Conservation (phyloP, 2,329 filamentous ascomycete species). For the Lachnellula suecica region DNA sequence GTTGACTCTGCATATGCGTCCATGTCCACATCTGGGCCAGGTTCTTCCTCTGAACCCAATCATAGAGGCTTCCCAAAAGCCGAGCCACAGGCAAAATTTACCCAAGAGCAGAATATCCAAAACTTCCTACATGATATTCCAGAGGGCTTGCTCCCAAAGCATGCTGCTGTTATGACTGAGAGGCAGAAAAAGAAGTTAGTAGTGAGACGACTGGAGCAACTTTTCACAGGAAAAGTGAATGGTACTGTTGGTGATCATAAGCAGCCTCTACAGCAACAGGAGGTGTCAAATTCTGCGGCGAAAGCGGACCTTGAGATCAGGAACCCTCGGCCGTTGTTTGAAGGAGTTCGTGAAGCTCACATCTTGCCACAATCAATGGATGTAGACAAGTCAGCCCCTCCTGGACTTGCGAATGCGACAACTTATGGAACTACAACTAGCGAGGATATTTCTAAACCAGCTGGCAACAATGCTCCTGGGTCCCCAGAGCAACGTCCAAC, state of each 20-base stretch:
- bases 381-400: constrained; percentile 11
- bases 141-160: constrained; percentile 62
- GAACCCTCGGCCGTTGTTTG: constrained; percentile 19
- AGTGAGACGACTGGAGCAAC: constrained; percentile 73
- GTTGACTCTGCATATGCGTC: constrained; percentile 63
- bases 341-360: constrained; percentile 41
- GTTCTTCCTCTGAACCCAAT: constrained; percentile 32
- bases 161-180: constrained; percentile 61
- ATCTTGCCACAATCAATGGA: constrained; percentile 31
- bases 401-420: constrained; percentile 20
- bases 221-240: constrained; percentile 72
- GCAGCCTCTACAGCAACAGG: constrained; percentile 38
- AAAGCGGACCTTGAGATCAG: constrained; percentile 33
- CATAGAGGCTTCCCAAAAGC: background rate
- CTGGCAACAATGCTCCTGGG: constrained; percentile 16
- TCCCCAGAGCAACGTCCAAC: constrained; percentile 74
- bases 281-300: constrained; percentile 54
- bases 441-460: constrained; percentile 6
- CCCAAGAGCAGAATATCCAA: constrained; percentile 59
- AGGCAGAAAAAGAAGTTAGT: constrained; percentile 75
- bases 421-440: constrained; percentile 25
- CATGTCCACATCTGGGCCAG: constrained; percentile 48
- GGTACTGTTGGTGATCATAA: constrained; percentile 27
- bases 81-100: constrained; percentile 5
- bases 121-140: constrained; percentile 73